A percentile compares a stretch with the other conserved stretches of the same genome.
Evolutionary conservation across 441 rosid species (phyloP).

Genomic region (Mallotus repandus): DNA sequence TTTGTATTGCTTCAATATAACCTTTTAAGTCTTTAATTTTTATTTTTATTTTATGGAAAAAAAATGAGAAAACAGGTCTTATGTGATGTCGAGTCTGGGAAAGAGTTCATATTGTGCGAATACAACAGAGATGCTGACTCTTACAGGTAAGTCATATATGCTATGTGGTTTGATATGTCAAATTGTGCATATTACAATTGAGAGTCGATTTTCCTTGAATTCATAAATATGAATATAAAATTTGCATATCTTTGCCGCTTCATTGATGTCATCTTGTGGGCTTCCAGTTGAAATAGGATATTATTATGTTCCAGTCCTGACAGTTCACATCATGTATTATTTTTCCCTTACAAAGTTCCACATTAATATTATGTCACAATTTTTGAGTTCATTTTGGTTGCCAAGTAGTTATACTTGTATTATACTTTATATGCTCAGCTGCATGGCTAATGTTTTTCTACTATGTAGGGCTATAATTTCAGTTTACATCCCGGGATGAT

Average conservation of each 20-base stretch:
- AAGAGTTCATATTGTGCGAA: slow-evolving; percentile 90
- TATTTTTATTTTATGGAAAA: no score
- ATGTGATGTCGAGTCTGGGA: slow-evolving; percentile 58
- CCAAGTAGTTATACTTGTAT: neutral
- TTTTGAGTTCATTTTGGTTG: neutral
- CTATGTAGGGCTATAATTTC: neutral
- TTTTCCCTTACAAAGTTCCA: no score
- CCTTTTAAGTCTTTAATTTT: no score
- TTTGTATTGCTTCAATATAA: no score
- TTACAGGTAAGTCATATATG: slow-evolving; percentile 45
- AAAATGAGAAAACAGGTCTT: slow-evolving; percentile 49
- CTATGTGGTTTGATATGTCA: no score
- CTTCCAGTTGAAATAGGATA: neutral
- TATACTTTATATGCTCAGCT: neutral
- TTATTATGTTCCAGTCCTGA: neutral
- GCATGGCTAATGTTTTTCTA: neutral
- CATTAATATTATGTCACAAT: neutral
- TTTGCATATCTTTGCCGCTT: no score
- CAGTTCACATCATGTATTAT: no score
- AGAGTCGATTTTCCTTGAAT: no score
- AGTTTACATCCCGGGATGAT: neutral
- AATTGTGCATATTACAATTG: no score
- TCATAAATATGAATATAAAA: no score
- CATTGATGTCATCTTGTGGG: no score
- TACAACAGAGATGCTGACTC: slow-evolving; percentile 98